Evolutionary conservation across 345 rosid genomes (phyloP).

Genomic region (Mangifera indica): DNA sequence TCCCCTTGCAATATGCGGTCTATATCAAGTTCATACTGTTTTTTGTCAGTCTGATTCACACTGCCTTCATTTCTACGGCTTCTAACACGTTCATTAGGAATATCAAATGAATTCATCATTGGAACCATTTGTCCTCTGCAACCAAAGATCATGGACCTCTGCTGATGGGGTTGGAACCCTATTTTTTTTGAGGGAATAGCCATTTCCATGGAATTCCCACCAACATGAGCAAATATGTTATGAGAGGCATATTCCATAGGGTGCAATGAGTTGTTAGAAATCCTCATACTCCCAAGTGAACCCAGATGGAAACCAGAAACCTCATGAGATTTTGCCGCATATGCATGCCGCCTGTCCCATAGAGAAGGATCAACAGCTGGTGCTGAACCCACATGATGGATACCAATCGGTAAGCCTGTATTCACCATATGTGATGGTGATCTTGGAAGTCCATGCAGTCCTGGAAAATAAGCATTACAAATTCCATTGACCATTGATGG

Average conservation of each 20-base stretch:
- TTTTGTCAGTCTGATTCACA: constrained; percentile 51
- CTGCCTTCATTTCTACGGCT: constrained; percentile 55
- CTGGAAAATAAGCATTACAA: constrained; percentile 31
- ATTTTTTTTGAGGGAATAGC: constrained; percentile 32
- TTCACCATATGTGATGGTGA: constrained; percentile 40
- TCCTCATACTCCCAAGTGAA: constrained; percentile 52
- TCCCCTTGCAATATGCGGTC: constrained; percentile 55
- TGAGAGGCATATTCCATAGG: constrained; percentile 40
- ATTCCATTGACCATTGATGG: constrained; percentile 48
- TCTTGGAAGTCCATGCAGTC: constrained; percentile 44
- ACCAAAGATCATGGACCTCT: constrained; percentile 38
- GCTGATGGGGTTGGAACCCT: constrained; percentile 49
- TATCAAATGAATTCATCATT: constrained; percentile 34
- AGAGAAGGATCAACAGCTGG: constrained; percentile 44
- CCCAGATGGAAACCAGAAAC: constrained; percentile 48
- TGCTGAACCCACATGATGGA: constrained; percentile 57
- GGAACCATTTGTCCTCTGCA: constrained; percentile 45
- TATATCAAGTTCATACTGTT: constrained; percentile 61
- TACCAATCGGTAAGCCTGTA: constrained; percentile 33
- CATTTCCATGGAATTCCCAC: constrained; percentile 40
- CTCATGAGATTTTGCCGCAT: constrained; percentile 49
- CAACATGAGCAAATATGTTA: constrained; percentile 35
- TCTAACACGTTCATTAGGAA: constrained; percentile 50
- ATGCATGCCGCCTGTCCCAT: constrained; percentile 54
- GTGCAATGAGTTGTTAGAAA: constrained; percentile 37